Conservation (phyloP, 257 asterid species). For the Solanum acaule region DNA sequence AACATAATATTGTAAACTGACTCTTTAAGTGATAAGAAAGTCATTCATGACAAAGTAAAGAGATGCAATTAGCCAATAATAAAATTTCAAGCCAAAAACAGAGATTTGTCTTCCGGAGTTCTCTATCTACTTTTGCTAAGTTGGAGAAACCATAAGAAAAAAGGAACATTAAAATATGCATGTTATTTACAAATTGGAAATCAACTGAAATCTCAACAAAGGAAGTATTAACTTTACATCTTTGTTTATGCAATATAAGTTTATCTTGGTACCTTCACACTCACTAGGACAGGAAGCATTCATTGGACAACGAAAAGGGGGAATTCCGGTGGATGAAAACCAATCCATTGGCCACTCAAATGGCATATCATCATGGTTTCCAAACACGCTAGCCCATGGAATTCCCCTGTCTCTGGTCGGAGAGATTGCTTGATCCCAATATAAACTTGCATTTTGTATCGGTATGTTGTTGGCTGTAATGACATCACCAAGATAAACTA, state of each 20-base stretch:
- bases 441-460: slow-evolving; percentile 52
- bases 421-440: slow-evolving; percentile 80
- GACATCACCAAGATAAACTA: slow-evolving; percentile 82
- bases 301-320: slow-evolving; percentile 38
- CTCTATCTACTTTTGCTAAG: too few relatives aligned
- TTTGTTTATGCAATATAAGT: neutral
- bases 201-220: neutral
- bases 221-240: neutral
- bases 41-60: neutral
- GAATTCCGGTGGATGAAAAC: slow-evolving; percentile 71
- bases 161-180: neutral
- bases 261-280: neutral
- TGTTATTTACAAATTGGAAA: neutral
- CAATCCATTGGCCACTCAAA: slow-evolving; percentile 93
- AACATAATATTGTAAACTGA: neutral
- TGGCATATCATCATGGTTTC: slow-evolving; percentile 86
- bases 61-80: neutral
- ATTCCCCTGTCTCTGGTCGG: slow-evolving; percentile 59
- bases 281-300: slow-evolving; percentile 25
- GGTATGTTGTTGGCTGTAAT: slow-evolving; percentile 76
- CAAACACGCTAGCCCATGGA: slow-evolving; percentile 76
- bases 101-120: too few relatives aligned
- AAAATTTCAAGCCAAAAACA: neutral
- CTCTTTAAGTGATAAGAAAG: neutral
- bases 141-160: too few relatives aligned